Percentiles rank a stretch among this genome's conserved stretches.
Conservation (phyloP, 2,329 filamentous ascomycete species). For the Myriosclerotinia scirpicola region DNA sequence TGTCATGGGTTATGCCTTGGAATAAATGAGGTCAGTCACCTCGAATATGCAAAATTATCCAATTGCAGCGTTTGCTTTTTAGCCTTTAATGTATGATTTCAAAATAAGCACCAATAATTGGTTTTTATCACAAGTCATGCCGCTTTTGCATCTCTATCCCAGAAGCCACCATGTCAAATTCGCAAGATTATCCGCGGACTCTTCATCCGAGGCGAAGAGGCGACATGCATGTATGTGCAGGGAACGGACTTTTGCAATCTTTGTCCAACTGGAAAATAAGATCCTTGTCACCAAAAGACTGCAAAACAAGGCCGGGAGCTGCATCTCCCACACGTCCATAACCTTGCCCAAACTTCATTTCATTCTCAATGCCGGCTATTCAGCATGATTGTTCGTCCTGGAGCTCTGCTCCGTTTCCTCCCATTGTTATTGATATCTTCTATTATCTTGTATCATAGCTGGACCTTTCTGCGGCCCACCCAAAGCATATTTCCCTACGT, state of each 20-base stretch:
- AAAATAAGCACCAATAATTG: background rate
- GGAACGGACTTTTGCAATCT: constrained; percentile 1
- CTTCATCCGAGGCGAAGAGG: background rate
- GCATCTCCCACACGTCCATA: constrained; percentile 1
- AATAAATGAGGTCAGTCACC: background rate
- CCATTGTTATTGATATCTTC: constrained; percentile 12
- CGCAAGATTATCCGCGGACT: constrained; percentile 2
- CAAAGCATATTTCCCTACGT: background rate
- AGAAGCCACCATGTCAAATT: constrained; percentile 6
- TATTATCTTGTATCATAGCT: constrained; percentile 12
- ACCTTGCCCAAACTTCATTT: constrained; percentile 8
- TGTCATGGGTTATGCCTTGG: constrained; percentile 7
- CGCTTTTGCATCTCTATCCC: constrained; percentile 10
- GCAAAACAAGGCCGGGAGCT: background rate
- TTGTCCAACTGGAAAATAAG: background rate
- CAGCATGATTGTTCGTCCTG: constrained; percentile 13
- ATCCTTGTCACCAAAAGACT: background rate
- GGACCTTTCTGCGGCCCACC: background rate
- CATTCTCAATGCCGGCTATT: constrained; percentile 6
- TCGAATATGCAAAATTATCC: background rate
- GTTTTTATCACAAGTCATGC: background rate
- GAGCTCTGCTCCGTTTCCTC: constrained; percentile 14
- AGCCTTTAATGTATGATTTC: background rate
- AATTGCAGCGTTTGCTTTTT: background rate
- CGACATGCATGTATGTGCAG: constrained; percentile 16